Evolutionary conservation across 192 early-diverging fungal species (phyloP), one percentile per base, ranked within the genome.

Genomic region (Irineochytrium annulatum): DNA sequence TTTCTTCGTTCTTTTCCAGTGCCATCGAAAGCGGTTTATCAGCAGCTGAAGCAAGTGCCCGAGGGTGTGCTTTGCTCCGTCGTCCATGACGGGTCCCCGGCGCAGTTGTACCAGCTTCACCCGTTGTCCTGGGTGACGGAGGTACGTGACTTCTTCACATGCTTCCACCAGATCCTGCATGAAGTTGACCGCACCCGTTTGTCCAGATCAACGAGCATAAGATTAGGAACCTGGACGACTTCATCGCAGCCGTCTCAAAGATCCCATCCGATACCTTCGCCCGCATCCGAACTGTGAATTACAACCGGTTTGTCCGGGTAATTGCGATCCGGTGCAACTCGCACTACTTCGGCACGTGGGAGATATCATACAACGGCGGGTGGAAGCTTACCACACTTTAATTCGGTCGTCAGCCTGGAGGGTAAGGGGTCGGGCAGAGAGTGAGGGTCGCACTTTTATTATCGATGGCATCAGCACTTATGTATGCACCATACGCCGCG

Each of bases 271-370:
- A 67, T 32, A 55, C 46, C 2, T 75, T 72, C 65, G 73, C 57
- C 14, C 59, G 73, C 19, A 29, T 75, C 26, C 62, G 59, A 34
- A 68, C 55, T 0, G 65, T 75, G 26, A 65, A 57, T 34, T 75
- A 59, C 52, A 52, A 59, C 19, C 49, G 73, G 43, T 73, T 73
- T 57, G 67, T 68, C 19, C 57, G 52, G 19, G 73, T 75, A 2
- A 55, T 71, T 19, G 67, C 69, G 14, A 37, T 75, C n/a, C 45
- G 73, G 3, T 59, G 58, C 3, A 65, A 75, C 57, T n/a, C 65
- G 17, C 73, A 75, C 34, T 75, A 75, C 34, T 75, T 69, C 55
- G 73, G 73, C 14, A 58, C 66, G 8, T 75, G 68, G 65, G 55
- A 69, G 57, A 52, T 75, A n/a, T n/a, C n/a, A n/a, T n/a, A n/a